phyloP scores from a whole-genome alignment of 352 stramenopile genomes.

The Phytophthora quininea region DNA sequence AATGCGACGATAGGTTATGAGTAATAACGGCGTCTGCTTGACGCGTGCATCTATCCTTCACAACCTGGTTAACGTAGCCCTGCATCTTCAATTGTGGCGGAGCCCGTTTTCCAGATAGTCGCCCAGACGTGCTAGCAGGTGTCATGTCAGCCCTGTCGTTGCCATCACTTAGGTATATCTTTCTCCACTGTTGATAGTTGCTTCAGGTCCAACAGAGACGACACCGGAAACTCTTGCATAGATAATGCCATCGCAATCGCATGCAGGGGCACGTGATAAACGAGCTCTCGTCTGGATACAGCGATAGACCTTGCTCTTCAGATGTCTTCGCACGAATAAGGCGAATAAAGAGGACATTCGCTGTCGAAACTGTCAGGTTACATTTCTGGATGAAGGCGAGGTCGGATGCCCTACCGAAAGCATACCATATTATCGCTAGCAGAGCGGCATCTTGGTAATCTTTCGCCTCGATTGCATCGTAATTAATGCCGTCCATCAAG shows the following conservation, averaged over 20 bases:
- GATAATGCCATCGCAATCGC: constrained; percentile 16
- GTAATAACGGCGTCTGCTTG: constrained; percentile 1
- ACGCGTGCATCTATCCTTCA: neutral
- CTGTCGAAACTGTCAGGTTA: neutral
- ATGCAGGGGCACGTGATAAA: constrained; percentile 19
- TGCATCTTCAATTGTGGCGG: constrained; percentile 15
- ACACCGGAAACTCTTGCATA: constrained; percentile 17
- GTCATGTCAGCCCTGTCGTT: neutral
- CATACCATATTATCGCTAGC: constrained; percentile 21
- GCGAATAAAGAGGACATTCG: constrained; percentile 14
- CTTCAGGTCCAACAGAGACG: constrained; percentile 7
- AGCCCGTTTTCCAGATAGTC: neutral
- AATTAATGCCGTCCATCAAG: constrained; percentile 13
- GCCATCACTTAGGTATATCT: neutral
- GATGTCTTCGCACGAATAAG: constrained; percentile 30
- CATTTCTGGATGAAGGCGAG: neutral
- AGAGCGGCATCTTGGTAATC: constrained; percentile 33
- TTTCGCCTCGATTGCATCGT: neutral
- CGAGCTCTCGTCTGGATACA: constrained; percentile 21
- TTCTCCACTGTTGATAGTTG: constrained; percentile 7
- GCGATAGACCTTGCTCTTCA: constrained; percentile 24
- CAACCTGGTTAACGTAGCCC: constrained; percentile 22
- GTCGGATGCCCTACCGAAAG: constrained; percentile 13
- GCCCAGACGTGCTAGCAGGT: neutral
- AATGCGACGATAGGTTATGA: constrained; percentile 25